These are phyloP conservation scores for Spinacia oleracea DNA, from an alignment of 179 eudicot genomes.

Conservation along the genomic window DNA sequence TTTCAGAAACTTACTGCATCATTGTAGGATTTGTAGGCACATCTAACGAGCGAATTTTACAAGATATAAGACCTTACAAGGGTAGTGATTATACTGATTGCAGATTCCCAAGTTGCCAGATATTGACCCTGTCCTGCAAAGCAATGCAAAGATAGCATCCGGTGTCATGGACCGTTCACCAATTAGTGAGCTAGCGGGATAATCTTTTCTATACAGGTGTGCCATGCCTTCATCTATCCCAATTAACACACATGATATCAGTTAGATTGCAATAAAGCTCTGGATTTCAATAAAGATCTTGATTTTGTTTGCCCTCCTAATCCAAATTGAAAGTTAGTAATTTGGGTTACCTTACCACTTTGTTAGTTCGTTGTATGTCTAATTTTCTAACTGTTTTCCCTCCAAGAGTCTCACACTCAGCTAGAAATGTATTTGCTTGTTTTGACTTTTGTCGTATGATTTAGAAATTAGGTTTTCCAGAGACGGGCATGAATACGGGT, in stretches of 20 bases:
- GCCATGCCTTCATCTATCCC: background rate
- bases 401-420: background rate
- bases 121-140: constrained; percentile 67
- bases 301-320: background rate
- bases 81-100: constrained; percentile 24
- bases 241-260: background rate
- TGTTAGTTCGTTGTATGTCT: background rate
- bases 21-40: background rate
- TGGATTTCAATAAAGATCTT: background rate
- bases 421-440: background rate
- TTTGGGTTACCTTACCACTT: background rate
- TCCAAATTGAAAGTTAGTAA: background rate
- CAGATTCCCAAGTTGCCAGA: constrained; percentile 97
- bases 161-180: constrained; percentile 97
- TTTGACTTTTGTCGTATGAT: background rate
- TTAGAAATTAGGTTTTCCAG: background rate
- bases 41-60: no score
- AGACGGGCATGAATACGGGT: no score
- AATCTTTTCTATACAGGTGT: constrained; percentile 25
- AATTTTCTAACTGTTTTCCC: background rate
- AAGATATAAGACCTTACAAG: background rate
- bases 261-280: background rate
- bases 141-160: constrained; percentile 74
- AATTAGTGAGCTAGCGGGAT: constrained; percentile 89
- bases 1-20: background rate